phyloP scores from a whole-genome alignment of 257 asterid genomes.

The Fraxinus americana region DNA sequence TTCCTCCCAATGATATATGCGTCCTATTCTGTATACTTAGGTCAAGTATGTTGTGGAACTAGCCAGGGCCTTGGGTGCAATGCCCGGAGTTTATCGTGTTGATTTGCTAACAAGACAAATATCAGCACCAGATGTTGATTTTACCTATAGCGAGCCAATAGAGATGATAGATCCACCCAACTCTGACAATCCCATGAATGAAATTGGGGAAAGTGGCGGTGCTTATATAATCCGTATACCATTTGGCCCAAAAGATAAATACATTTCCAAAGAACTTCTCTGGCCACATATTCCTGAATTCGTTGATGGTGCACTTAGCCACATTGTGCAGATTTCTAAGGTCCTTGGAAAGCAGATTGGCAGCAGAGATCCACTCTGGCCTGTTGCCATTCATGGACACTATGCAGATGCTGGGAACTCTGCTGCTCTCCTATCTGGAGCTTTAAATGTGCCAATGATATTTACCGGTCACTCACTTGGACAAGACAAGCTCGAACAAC shows the following conservation, averaged over 20 bases:
- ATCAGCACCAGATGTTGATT: constrained; percentile 65
- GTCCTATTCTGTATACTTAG: constrained; percentile 31
- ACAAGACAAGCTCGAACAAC: constrained; percentile 78
- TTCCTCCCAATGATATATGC: neutral
- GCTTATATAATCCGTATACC: constrained; percentile 79
- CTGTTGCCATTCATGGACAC: constrained; percentile 76
- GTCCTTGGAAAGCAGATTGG: constrained; percentile 73
- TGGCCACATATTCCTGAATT: constrained; percentile 84
- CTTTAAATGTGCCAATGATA: constrained; percentile 72
- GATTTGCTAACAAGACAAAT: constrained; percentile 81
- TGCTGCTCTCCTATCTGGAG: constrained; percentile 75
- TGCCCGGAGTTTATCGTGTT: constrained; percentile 82
- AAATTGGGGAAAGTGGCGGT: constrained; percentile 74
- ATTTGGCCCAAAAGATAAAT: constrained; percentile 72
- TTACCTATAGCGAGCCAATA: constrained; percentile 66
- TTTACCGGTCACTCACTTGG: constrained; percentile 85
- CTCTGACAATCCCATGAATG: constrained; percentile 46
- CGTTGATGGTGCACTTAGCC: constrained; percentile 73
- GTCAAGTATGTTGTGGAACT: constrained; percentile 82
- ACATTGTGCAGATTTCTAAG: constrained; percentile 72
- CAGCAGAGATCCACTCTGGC: constrained; percentile 68
- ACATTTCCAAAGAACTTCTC: constrained; percentile 68
- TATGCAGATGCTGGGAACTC: constrained; percentile 82
- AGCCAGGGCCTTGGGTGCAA: constrained; percentile 77
- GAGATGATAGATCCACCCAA: constrained; percentile 74